These are phyloP conservation scores for Pyracantha coccinea DNA, from an alignment of 331 rosid genomes.

Conservation along the genomic window DNA sequence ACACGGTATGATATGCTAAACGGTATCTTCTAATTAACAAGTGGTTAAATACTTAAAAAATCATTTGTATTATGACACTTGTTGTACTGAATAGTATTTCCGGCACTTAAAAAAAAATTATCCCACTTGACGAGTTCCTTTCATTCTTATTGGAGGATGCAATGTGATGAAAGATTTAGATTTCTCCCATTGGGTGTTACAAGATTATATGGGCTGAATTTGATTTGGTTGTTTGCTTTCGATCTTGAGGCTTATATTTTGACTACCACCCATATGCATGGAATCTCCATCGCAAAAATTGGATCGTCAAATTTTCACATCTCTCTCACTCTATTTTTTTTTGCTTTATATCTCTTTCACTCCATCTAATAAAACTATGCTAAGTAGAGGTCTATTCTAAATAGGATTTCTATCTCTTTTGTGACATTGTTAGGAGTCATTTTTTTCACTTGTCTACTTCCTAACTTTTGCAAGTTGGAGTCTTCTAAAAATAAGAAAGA, in stretches of 20 bases:
- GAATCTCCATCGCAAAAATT: constrained; percentile 10
- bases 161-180: background rate
- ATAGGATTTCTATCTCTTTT: background rate
- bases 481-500: background rate
- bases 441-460: background rate
- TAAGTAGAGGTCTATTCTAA: background rate
- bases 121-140: background rate
- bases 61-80: no score
- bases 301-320: background rate
- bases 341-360: background rate
- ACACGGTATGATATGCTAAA: no score
- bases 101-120: no score
- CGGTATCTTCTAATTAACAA: no score
- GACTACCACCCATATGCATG: background rate
- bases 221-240: background rate
- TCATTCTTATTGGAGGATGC: background rate
- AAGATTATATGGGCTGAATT: background rate
- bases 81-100: no score
- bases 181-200: background rate
- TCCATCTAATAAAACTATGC: no score
- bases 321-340: background rate
- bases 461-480: background rate
- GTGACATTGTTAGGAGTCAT: background rate
- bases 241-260: background rate
- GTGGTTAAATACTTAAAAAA: no score